Base-by-base conservation (phyloP, 805 yeast genomes). In the Wickerhamiella azyma region DNA sequence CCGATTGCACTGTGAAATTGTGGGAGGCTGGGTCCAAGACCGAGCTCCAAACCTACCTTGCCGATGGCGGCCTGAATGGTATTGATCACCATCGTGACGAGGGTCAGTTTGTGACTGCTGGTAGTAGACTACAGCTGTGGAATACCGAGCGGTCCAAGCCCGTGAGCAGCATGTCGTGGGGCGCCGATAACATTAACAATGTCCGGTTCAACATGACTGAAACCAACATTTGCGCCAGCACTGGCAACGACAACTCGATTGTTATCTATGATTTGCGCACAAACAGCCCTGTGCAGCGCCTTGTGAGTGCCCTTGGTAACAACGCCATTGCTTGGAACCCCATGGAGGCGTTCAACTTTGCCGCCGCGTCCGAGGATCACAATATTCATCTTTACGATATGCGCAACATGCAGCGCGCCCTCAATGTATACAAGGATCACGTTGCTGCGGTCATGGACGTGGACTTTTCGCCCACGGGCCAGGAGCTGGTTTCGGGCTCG, bases 381-480 rank as follows among this genome's bases (percentile, higher is more conserved):
- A 92, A 92, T 61, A 79, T 81, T 9, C 92, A 92, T 62, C 72
- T 82, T 46, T 94, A 95, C 77, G 99, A 92, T 66, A 89, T 94
- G 96, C 73, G 99, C 61, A 84, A 88, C 59, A 70, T 94, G 75
- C 71, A 71, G 39, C 72, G 84, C 47, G 80, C 96, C 1, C 62
- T 81, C 43, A 88, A 86, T 53, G 85, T 94, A 10, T 85, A 74
- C 65, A 86, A 89, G 66, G 97, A 86, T 64, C 99, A 92, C 63
- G 96, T 89, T 35, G 81, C 94, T 41, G 96, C 96, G 0, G 94
- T 92, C 9, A 74, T 89, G 77, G 94, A 84, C 61, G 77, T 92
- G 36, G 98, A 92, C 65, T 92, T 84, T 59, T 77, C 94, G 9
- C 98, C 98, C 36, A 88, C 97, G 1, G 99, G 99, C 55, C 86